phyloP scores from a whole-genome alignment of 2,329 filamentous ascomycete genomes.

The Phaeosphaeria sp. region DNA sequence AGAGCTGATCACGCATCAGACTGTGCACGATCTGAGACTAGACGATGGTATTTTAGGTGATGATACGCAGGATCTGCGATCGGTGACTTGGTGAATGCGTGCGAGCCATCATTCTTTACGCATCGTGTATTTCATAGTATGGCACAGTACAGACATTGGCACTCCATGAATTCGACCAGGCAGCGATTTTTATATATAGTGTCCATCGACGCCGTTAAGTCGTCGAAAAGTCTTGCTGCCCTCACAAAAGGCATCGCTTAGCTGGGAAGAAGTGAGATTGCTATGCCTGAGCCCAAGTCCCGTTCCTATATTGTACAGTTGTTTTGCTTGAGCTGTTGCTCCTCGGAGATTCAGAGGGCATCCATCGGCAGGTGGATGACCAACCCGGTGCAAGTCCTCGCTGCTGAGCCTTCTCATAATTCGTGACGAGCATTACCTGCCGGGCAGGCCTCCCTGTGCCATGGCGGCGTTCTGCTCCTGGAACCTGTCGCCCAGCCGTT shows the following conservation, averaged over 20 bases:
- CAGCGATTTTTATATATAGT: too few relatives aligned
- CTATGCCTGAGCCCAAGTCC: conserved; percentile 11
- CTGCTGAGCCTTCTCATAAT: neutral
- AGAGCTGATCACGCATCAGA: neutral
- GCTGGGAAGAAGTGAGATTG: conserved; percentile 6
- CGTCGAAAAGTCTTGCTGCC: neutral
- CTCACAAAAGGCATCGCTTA: neutral
- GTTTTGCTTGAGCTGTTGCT: neutral
- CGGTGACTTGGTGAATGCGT: too few relatives aligned
- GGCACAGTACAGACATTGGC: too few relatives aligned
- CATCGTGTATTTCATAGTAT: too few relatives aligned
- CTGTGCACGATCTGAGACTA: too few relatives aligned
- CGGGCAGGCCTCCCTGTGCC: conserved; percentile 65
- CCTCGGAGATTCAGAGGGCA: neutral
- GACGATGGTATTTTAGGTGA: too few relatives aligned
- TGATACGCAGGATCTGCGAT: too few relatives aligned
- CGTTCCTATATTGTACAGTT: conserved; percentile 23
- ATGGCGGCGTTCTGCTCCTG: conserved; percentile 74
- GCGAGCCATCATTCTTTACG: too few relatives aligned
- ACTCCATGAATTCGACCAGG: too few relatives aligned
- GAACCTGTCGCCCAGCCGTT: conserved; percentile 91
- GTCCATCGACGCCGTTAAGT: too few relatives aligned
- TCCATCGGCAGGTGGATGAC: neutral
- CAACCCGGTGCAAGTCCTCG: neutral
- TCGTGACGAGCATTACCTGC: conserved; percentile 40